Evolutionary conservation across 176 grass and related monocot genomes (phyloP).

Genomic region (Oropetium thomaeum): DNA sequence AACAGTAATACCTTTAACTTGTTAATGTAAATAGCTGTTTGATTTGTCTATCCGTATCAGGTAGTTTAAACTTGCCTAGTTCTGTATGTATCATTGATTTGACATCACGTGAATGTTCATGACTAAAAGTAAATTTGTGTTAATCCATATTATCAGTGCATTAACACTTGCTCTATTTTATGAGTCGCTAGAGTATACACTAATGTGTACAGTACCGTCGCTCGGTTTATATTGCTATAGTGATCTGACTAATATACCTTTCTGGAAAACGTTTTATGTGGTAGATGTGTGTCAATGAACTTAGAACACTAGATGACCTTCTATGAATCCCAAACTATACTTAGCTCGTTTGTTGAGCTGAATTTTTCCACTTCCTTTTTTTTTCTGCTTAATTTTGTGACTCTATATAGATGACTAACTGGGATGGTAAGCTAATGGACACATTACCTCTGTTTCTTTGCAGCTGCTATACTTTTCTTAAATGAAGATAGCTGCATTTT

Average conservation of each 20-base stretch:
- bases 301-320: background rate
- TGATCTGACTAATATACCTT: too few species aligned
- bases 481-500: background rate
- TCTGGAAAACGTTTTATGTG: background rate
- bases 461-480: background rate
- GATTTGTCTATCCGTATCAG: background rate
- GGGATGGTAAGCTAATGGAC: background rate
- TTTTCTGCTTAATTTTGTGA: background rate
- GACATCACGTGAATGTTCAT: background rate
- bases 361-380: background rate
- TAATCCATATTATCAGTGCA: background rate
- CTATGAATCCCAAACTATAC: background rate
- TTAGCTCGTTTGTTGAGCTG: background rate
- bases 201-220: background rate
- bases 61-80: background rate
- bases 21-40: background rate
- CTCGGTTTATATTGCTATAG: background rate
- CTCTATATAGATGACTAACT: background rate
- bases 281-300: background rate
- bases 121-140: background rate
- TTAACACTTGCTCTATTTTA: background rate
- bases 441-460: background rate
- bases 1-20: conserved; percentile 33
- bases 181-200: background rate
- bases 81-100: background rate